Evolutionary conservation across 495 filamentous ascomycete species (phyloP).

Genomic region (Neurospora cerealis): DNA sequence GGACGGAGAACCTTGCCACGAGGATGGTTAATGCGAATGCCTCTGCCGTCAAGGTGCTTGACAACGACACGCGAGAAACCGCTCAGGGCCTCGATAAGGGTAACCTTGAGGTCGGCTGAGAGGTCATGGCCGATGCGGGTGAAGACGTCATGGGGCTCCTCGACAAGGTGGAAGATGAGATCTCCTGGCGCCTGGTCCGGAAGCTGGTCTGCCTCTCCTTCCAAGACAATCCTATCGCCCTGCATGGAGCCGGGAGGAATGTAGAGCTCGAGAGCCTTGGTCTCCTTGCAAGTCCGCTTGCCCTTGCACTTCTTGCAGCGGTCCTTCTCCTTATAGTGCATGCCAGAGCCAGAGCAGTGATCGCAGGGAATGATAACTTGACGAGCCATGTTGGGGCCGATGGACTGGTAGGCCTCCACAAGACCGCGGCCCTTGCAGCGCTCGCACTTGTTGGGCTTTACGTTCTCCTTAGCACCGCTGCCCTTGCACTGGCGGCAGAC

Average conservation of each 20-base stretch:
- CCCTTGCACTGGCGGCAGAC: constrained; percentile 83
- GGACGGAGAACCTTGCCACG: constrained; percentile 68
- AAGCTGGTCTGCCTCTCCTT: constrained; percentile 90
- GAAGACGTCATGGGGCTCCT: constrained; percentile 74
- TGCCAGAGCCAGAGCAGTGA: constrained; percentile 70
- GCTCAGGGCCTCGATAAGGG: constrained; percentile 71
- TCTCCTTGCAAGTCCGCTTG: constrained; percentile 65
- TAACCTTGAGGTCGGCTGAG: constrained; percentile 65
- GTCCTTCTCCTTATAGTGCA: constrained; percentile 85
- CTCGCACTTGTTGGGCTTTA: constrained; percentile 75
- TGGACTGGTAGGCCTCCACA: constrained; percentile 59
- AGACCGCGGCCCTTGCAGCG: constrained; percentile 69
- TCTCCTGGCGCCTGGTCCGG: constrained; percentile 88
- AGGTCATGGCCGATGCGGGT: constrained; percentile 75
- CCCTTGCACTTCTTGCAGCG: constrained; percentile 98
- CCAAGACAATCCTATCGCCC: constrained; percentile 80
- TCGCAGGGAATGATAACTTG: constrained; percentile 63
- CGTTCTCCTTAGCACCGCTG: constrained; percentile 81
- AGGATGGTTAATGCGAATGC: constrained; percentile 69
- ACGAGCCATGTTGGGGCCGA: constrained; percentile 75
- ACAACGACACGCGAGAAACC: constrained; percentile 87
- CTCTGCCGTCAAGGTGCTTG: constrained; percentile 88
- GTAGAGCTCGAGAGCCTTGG: constrained; percentile 91
- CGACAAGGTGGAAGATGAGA: constrained; percentile 77
- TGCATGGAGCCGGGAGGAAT: constrained; percentile 83